Conservation (phyloP, 129 eudicot species). For the Chrysanthemum makinoi region DNA sequence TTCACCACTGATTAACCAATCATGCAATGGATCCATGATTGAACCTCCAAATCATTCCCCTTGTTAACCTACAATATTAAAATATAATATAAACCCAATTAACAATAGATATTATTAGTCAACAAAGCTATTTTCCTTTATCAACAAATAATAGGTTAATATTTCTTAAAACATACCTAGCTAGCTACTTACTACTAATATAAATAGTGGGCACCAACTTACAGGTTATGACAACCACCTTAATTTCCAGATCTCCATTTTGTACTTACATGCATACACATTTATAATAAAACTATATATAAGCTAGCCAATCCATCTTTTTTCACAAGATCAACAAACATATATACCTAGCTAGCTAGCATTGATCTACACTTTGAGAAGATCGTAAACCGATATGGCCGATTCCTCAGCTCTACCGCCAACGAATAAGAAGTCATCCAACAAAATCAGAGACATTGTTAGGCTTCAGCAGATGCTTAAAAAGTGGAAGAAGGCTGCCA, state of each 20-base stretch:
- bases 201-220: conserved; percentile 25
- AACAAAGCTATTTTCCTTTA: too few species aligned
- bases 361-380: not conserved
- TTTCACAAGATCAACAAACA: not conserved
- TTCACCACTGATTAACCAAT: conserved; percentile 33
- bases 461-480: conserved; percentile 91
- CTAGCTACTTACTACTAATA: not conserved
- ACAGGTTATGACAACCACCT: conserved; percentile 28
- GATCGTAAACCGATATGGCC: conserved; percentile 18
- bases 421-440: conserved; percentile 66
- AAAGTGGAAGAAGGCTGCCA: conserved; percentile 85
- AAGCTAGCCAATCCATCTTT: conserved; percentile 9
- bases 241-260: conserved; percentile 21
- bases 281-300: too few species aligned
- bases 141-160: conserved; percentile 9
- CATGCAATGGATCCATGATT: conserved; percentile 32
- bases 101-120: not conserved
- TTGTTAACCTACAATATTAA: too few species aligned
- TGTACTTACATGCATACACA: not conserved
- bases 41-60: too few species aligned
- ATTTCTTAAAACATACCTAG: not conserved
- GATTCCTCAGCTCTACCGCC: conserved; percentile 14
- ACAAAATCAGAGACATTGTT: conserved; percentile 89
- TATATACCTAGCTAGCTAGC: not conserved
- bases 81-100: conserved; percentile 16